A percentile compares a stretch with the other conserved stretches of the same genome.
phyloP scores from a whole-genome alignment of 805 yeast genomes.

The Scheffersomyces coipomensis region DNA sequence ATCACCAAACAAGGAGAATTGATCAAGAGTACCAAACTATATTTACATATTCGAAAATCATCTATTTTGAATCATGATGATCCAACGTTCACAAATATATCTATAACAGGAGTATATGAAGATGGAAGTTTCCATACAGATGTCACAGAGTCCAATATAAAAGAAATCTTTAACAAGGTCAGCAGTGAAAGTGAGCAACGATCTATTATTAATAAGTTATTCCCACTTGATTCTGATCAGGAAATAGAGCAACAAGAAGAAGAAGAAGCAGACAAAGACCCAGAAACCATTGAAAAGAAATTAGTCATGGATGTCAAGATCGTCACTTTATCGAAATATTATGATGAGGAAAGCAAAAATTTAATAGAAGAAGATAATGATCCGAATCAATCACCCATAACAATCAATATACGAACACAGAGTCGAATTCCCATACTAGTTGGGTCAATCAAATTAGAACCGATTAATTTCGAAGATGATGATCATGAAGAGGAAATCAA shows the following conservation, averaged over 20 bases:
- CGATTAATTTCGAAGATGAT: constrained; percentile 15
- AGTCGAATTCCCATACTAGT: constrained; percentile 24
- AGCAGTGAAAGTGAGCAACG: background rate
- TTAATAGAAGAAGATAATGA: constrained; percentile 22
- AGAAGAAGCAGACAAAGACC: constrained; percentile 8
- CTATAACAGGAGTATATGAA: constrained; percentile 15
- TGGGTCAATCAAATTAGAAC: constrained; percentile 19
- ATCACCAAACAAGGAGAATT: constrained; percentile 12
- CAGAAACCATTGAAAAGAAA: constrained; percentile 9
- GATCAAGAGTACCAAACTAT: constrained; percentile 15
- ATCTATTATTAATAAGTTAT: constrained; percentile 8
- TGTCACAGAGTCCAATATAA: constrained; percentile 8
- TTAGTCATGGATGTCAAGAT: constrained; percentile 14
- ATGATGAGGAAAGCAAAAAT: constrained; percentile 20
- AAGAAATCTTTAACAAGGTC: constrained; percentile 4
- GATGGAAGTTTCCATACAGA: constrained; percentile 19
- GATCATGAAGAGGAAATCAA: constrained; percentile 6
- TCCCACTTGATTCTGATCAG: constrained; percentile 13
- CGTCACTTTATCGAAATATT: constrained; percentile 17
- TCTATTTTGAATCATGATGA: constrained; percentile 4
- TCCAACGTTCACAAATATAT: constrained; percentile 9
- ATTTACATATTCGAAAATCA: constrained; percentile 12
- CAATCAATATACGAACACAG: constrained; percentile 18
- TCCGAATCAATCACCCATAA: constrained; percentile 11
- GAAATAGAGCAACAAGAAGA: constrained; percentile 3